Conservation (phyloP, 2,329 filamentous ascomycete species). For the Lecanosticta acicola region DNA sequence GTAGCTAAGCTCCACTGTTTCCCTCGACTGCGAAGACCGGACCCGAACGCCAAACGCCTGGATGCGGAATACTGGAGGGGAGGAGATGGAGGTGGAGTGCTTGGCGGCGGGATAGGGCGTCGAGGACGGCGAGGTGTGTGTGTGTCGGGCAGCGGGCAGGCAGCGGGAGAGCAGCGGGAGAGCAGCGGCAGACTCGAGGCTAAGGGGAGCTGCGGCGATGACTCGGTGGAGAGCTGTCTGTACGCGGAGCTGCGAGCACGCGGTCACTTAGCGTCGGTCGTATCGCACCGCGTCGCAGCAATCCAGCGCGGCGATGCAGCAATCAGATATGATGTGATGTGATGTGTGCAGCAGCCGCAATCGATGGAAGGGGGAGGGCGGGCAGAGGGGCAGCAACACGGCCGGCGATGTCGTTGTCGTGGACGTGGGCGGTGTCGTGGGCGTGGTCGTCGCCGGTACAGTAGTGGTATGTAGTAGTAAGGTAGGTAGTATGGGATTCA, state of each 20-base stretch:
- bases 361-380: too few relatives aligned
- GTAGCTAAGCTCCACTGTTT: neutral
- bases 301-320: too few relatives aligned
- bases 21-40: neutral
- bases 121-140: neutral
- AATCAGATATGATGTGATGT: neutral
- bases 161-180: neutral
- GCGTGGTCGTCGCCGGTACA: too few relatives aligned
- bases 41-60: conserved; percentile 20
- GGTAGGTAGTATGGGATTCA: too few relatives aligned
- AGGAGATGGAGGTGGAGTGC: conserved; percentile 9
- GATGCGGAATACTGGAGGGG: neutral
- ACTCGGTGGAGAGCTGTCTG: neutral
- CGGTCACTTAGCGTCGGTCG: too few relatives aligned
- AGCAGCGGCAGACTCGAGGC: neutral
- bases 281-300: too few relatives aligned
- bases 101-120: conserved; percentile 5
- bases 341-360: too few relatives aligned
- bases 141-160: neutral
- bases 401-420: too few relatives aligned
- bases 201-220: neutral
- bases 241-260: neutral
- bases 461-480: too few relatives aligned
- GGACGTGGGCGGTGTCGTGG: too few relatives aligned
- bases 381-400: too few relatives aligned